A percentile compares a stretch with the other conserved stretches of the same genome.
phyloP scores from a whole-genome alignment of 371 early-diverging fungal genomes.

The Batkoa obscura region DNA sequence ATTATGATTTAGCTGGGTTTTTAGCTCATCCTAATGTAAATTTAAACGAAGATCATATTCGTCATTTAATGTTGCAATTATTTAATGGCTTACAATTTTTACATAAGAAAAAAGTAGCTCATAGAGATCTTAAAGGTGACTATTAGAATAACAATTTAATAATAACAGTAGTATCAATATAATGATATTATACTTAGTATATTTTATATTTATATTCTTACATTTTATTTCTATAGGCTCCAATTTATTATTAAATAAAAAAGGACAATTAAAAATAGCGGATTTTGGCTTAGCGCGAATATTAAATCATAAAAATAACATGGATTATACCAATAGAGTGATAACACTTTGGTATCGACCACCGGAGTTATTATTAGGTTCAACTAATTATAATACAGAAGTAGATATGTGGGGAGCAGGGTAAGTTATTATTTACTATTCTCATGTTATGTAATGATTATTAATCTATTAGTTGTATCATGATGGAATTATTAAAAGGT shows the following conservation, averaged over 20 bases:
- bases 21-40: conserved; percentile 59
- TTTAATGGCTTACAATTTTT: conserved; percentile 72
- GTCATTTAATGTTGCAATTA: conserved; percentile 71
- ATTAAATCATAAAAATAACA: conserved; percentile 14
- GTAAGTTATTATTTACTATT: conserved; percentile 13
- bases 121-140: conserved; percentile 92
- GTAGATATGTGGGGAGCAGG: conserved; percentile 99
- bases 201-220: not conserved
- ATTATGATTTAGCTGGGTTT: conserved; percentile 87
- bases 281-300: conserved; percentile 81
- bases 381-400: conserved; percentile 75
- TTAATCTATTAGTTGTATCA: conserved; percentile 48
- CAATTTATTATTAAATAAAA: conserved; percentile 77
- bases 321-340: conserved; percentile 88
- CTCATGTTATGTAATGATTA: not conserved
- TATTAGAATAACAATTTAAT: too few relatives aligned
- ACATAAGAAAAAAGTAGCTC: conserved; percentile 50
- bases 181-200: too few relatives aligned
- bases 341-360: conserved; percentile 99
- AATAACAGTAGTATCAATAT: too few relatives aligned
- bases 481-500: conserved; percentile 66
- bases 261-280: conserved; percentile 75
- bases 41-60: conserved; percentile 57
- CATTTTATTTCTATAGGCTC: conserved; percentile 28
- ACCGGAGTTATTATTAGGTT: conserved; percentile 92